Conservation (phyloP, 2,329 filamentous ascomycete genomes). For the Calonectria honghensis region DNA sequence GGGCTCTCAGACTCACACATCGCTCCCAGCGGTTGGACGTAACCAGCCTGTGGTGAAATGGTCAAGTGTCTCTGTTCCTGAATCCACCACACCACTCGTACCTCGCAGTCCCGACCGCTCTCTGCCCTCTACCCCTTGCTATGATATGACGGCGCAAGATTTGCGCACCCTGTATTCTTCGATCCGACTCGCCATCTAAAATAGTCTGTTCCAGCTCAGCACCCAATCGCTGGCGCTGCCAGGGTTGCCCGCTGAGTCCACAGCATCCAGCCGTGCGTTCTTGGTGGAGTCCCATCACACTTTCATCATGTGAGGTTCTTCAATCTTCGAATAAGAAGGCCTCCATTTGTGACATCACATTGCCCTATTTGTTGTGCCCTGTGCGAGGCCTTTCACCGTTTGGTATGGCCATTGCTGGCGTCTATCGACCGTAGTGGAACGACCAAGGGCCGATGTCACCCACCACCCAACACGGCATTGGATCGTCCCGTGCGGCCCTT, state of each 20-base stretch:
- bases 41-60: constrained; percentile 14
- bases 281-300: constrained; percentile 31
- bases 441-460: constrained; percentile 33
- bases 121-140: constrained; percentile 19
- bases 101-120: background rate
- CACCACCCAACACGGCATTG: constrained; percentile 31
- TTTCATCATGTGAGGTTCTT: constrained; percentile 34
- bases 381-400: constrained; percentile 28
- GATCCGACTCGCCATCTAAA: constrained; percentile 21
- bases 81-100: constrained; percentile 33
- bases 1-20: constrained; percentile 19
- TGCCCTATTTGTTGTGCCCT: constrained; percentile 3
- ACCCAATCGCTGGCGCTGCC: constrained; percentile 27
- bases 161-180: background rate
- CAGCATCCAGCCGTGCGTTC: constrained; percentile 25
- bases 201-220: constrained; percentile 21
- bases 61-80: constrained; percentile 30
- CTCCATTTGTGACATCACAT: constrained; percentile 37
- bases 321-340: constrained; percentile 36
- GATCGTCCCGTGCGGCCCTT: constrained; percentile 28
- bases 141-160: constrained; percentile 1
- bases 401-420: constrained; percentile 32
- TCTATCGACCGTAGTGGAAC: constrained; percentile 37
- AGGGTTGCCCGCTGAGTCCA: constrained; percentile 25
- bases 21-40: constrained; percentile 21